Conservation (phyloP, 345 rosid genomes). For the Kernera saxatilis region DNA sequence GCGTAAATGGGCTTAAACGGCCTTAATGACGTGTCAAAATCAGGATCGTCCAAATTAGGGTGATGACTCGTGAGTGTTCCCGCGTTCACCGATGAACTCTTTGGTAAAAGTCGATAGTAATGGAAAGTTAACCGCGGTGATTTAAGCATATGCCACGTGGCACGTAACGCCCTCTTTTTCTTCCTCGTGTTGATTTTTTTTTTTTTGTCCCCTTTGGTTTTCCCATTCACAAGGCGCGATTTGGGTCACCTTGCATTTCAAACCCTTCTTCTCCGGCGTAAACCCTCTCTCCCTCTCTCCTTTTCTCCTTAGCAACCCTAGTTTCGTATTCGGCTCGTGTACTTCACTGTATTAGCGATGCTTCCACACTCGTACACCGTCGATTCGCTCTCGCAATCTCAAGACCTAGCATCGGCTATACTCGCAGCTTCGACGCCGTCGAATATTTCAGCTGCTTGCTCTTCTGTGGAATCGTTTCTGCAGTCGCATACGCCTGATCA, state of each 20-base stretch:
- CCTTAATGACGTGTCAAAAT: constrained; percentile 1
- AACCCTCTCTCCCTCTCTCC: neutral
- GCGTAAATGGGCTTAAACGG: neutral
- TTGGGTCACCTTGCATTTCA: constrained; percentile 42
- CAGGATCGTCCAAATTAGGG: constrained; percentile 1
- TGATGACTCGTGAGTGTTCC: constrained; percentile 13
- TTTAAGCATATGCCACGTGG: constrained; percentile 1
- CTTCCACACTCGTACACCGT: constrained; percentile 67
- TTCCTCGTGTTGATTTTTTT: constrained; percentile 33
- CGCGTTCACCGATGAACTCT: neutral
- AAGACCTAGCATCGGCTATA: constrained; percentile 58
- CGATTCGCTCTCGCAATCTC: constrained; percentile 64
- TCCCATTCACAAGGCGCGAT: constrained; percentile 49
- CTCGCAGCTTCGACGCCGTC: constrained; percentile 54
- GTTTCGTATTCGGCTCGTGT: neutral
- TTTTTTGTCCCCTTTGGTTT: neutral
- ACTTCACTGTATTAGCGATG: constrained; percentile 33
- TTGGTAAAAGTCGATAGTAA: neutral
- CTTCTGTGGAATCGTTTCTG: constrained; percentile 56
- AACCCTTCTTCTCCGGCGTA: constrained; percentile 38
- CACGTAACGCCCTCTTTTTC: neutral
- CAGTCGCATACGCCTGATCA: constrained; percentile 71
- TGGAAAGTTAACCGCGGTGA: neutral
- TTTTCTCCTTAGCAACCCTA: constrained; percentile 32
- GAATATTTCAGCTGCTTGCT: constrained; percentile 56